Base-by-base conservation (phyloP, 345 rosid genomes). In the Cardamine occulta region DNA sequence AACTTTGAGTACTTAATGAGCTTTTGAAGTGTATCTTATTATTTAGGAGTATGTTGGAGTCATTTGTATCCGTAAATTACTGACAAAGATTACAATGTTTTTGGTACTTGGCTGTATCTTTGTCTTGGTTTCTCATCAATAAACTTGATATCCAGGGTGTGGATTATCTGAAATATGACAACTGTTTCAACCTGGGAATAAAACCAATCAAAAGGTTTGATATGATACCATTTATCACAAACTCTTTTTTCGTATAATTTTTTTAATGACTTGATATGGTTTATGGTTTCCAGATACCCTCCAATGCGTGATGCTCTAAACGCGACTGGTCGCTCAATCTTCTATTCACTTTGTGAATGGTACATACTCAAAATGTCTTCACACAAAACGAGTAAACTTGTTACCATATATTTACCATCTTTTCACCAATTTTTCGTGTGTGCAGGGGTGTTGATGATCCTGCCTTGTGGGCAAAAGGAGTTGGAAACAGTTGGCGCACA, bases 401-500 rank as follows among this genome's bases (percentile, higher is more conserved):
- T n/a, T 53, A 52, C 45, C 40, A 6, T 47, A 6, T 45, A n/a
- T 45, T n/a, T 5, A 44, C 18, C 48, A 12, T 39, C 2, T 42
- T 42, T 40, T 13, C 3, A 44, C 18, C 48, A 12, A 11, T 6
- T 42, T 42, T 40, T 13, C 3, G 10, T n/a, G 21, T 42, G 48
- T 47, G 4, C 17, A 93, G 97, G 98, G 98, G 97, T 14, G 97
- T 80, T 23, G 93, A 94, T 23, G 90, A 91, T 77, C 97, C 97
- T 65, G 97, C 98, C 66, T 85, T 91, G 66, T 94, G 97, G 98
- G 97, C 97, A 11, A 84, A 86, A 54, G 89, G 83, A 74, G 86
- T 91, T 78, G 98, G 97, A 72, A 94, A 94, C 84, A 94, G 98
- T 84, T 94, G 98, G 98, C 97, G 97, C 51, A 94, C 96, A 15